These are phyloP conservation scores for Arthrocladium fulminans DNA, from an alignment of 2,329 filamentous ascomycete genomes.

Conservation along the genomic window DNA sequence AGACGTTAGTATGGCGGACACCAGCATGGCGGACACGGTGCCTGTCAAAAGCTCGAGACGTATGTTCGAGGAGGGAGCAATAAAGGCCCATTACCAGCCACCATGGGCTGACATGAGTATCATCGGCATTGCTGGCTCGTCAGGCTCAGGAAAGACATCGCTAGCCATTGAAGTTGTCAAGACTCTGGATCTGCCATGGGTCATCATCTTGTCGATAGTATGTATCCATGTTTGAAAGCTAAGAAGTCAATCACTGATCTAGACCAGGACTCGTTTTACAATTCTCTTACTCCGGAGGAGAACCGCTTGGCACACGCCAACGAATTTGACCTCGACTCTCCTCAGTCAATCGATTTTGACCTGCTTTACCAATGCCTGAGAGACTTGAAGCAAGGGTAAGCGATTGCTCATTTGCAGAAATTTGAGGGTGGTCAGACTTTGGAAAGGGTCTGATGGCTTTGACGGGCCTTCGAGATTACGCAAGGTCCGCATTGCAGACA, in stretches of 20 bases:
- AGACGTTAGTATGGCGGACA: no score
- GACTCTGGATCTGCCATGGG: constrained; percentile 88
- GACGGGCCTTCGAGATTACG: neutral
- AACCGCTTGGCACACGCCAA: constrained; percentile 75
- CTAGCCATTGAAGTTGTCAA: constrained; percentile 84
- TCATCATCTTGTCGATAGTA: constrained; percentile 95
- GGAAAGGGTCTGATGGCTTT: constrained; percentile 2
- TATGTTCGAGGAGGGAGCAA: neutral
- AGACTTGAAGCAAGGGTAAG: constrained; percentile 86
- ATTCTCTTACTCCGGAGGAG: constrained; percentile 69
- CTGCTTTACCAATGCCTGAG: constrained; percentile 66
- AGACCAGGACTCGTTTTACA: constrained; percentile 88
- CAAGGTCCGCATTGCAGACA: constrained; percentile 14
- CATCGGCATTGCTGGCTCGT: constrained; percentile 91
- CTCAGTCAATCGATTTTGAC: constrained; percentile 92
- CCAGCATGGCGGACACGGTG: neutral
- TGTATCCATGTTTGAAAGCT: constrained; percentile 22
- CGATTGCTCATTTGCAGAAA: constrained; percentile 1
- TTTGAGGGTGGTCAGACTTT: constrained; percentile 5
- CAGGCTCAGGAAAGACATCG: constrained; percentile 91
- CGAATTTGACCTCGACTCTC: constrained; percentile 93
- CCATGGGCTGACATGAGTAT: constrained; percentile 96
- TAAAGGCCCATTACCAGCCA: constrained; percentile 67
- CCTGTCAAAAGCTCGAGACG: constrained; percentile 7
- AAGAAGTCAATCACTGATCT: neutral